Evolutionary conservation across 1,284 basidiomycete species (phyloP).

Genomic region (Moesziomyces sp.): DNA sequence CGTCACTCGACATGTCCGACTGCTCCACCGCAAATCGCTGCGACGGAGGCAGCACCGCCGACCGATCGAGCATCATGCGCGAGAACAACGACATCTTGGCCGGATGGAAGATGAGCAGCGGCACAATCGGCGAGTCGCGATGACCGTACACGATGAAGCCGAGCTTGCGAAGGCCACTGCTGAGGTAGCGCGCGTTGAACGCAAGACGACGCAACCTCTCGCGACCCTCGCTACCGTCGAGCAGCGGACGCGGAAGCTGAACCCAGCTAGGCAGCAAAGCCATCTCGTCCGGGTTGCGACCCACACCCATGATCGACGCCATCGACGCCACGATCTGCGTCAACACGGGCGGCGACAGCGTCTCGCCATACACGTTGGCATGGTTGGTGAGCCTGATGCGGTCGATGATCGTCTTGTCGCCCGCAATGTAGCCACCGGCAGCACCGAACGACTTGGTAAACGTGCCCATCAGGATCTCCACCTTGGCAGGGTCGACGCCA

Average conservation of each 20-base stretch:
- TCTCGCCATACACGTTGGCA: conserved; percentile 87
- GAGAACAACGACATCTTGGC: conserved; percentile 70
- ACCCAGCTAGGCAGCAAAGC: conserved; percentile 64
- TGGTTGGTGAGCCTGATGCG: conserved; percentile 84
- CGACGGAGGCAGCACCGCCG: conserved; percentile 56
- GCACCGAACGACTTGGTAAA: conserved; percentile 99
- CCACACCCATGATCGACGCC: conserved; percentile 91
- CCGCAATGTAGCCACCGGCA: conserved; percentile 93
- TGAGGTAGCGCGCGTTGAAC: conserved; percentile 94
- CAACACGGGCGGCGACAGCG: conserved; percentile 89
- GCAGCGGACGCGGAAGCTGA: conserved; percentile 53
- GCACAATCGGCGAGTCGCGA: conserved; percentile 90
- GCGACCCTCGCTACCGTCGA: conserved; percentile 75
- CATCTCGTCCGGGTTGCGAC: conserved; percentile 50
- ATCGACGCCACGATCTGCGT: conserved; percentile 92
- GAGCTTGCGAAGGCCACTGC: conserved; percentile 84
- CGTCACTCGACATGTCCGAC: conserved; percentile 38
- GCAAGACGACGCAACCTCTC: conserved; percentile 86
- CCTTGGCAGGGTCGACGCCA: conserved; percentile 79
- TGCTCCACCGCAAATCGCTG: conserved; percentile 49
- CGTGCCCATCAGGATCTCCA: conserved; percentile 98
- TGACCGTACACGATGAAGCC: conserved; percentile 97
- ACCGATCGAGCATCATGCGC: conserved; percentile 65
- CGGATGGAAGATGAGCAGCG: conserved; percentile 90
- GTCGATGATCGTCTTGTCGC: conserved; percentile 82